Evolutionary conservation across 2,329 filamentous ascomycete species (phyloP).

Genomic region (Clarireedia paspali): DNA sequence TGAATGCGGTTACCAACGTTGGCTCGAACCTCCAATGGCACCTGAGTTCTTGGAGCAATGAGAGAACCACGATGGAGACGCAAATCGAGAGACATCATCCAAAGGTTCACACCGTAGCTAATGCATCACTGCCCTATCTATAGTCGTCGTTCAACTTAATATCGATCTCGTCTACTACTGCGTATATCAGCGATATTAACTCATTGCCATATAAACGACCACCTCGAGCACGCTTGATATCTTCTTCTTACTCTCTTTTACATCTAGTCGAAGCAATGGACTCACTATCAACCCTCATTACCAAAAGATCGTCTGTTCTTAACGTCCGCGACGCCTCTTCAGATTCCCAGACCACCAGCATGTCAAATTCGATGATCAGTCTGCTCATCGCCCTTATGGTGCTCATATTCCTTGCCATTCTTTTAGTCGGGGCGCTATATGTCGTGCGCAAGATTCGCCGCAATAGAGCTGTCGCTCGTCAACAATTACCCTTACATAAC

Average conservation of each 20-base stretch:
- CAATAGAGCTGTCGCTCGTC: slow-evolving; percentile 37
- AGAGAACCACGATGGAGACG: neutral
- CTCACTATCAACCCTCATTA: slow-evolving; percentile 23
- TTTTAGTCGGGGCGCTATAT: slow-evolving; percentile 61
- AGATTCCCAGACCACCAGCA: slow-evolving; percentile 32
- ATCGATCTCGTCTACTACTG: neutral
- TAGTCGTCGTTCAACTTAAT: slow-evolving; percentile 2
- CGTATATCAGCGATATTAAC: slow-evolving; percentile 3
- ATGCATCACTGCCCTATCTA: neutral
- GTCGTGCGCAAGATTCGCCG: slow-evolving; percentile 61
- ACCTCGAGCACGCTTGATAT: neutral
- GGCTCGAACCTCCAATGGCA: neutral
- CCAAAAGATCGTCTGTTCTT: slow-evolving; percentile 35
- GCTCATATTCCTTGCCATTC: slow-evolving; percentile 64
- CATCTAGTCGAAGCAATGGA: slow-evolving; percentile 15
- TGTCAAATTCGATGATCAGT: slow-evolving; percentile 59
- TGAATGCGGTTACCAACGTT: no score
- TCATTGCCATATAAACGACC: neutral
- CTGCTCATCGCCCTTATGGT: slow-evolving; percentile 74
- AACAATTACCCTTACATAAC: slow-evolving; percentile 63
- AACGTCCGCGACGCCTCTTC: slow-evolving; percentile 38
- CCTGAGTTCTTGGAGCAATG: neutral
- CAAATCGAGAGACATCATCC: neutral
- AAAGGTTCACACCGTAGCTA: neutral
- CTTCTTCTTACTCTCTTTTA: slow-evolving; percentile 1